Evolutionary conservation across 208 protist genomes (phyloP).

Genomic region (Leishmania aethiopica): DNA sequence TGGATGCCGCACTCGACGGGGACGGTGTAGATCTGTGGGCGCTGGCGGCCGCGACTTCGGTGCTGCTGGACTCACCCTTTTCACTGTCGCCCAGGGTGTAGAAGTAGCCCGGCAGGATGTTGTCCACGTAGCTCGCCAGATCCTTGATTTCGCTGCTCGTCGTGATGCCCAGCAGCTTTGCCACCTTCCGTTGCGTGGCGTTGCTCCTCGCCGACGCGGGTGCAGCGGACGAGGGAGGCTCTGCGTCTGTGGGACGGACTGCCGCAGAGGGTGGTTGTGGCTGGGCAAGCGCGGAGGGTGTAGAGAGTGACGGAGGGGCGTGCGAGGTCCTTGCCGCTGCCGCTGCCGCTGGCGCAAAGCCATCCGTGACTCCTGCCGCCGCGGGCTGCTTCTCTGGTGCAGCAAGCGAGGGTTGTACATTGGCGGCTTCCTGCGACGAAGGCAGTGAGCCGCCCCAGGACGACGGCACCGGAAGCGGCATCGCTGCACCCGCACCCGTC

Average conservation of each 20-base stretch:
- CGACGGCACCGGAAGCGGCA: not conserved
- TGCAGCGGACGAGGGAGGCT: not conserved
- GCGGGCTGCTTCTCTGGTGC: not conserved
- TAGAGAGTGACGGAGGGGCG: not conserved
- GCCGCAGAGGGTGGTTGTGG: not conserved
- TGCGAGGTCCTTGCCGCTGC: not conserved
- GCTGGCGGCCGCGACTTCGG: not conserved
- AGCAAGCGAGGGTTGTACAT: not conserved
- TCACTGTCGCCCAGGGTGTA: conserved; percentile 15
- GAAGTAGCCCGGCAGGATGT: conserved; percentile 50
- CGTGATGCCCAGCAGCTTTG: conserved; percentile 61
- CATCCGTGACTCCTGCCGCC: not conserved
- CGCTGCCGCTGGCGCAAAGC: not conserved
- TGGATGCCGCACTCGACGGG: not conserved
- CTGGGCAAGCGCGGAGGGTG: not conserved
- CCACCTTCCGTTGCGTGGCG: conserved; percentile 30
- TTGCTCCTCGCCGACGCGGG: conserved; percentile 6
- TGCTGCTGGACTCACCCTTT: conserved; percentile 12
- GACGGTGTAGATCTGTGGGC: not conserved
- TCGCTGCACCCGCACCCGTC: no score
- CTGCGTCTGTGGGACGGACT: not conserved
- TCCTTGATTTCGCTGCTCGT: conserved; percentile 63
- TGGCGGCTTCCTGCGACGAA: not conserved
- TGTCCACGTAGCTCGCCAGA: conserved; percentile 65
- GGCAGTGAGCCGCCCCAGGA: not conserved